Evolutionary conservation across 2,329 filamentous ascomycete species (phyloP), one percentile per base, ranked within the genome.

Genomic region (Paecilomyces variotii): DNA sequence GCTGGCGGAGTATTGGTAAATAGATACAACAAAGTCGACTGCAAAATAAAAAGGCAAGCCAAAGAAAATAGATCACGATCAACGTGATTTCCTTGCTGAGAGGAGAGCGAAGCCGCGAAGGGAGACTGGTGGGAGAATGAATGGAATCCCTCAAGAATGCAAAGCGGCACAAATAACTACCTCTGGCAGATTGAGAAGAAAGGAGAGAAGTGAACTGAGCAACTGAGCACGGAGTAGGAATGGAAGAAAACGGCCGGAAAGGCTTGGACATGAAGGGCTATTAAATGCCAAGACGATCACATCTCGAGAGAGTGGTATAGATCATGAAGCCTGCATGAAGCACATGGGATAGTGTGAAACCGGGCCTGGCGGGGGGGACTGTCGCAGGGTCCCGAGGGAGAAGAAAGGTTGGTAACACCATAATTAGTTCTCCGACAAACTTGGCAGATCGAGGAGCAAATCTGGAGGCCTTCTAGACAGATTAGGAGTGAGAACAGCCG

Each of bases 261-360:
- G 56, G 53, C 39, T 14, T 34, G 57, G 56, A 35, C 54, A 60
- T 58, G 24, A 30, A 19, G 28, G 28, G 52, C 59, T 61, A 49
- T 60, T 54, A 61, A 52, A 25, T 51, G 60, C 60, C 60, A 61
- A 61, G 60, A 35, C 39, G 30, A 32, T 25, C 27, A 27, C 54
- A 60, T 45, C 30, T 27, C 26, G 53, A 51, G 39, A 53, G 56
- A 57, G 59, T 57, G 52, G 62, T 54, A 62, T 57, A 63, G 59
- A 54, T 19, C 49, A 55, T 57, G 58, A 57, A 56, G 63, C 63
- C 59, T 58, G 63, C 66, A 68, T 64, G 62, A 62, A 63, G 60
- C 60, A 24, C 60, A 60, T 59, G 65, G 60, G 61, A 30, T 26
- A 57, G 59, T 60, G 62, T 62, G 65, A 63, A 57, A 63, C 59